A percentile compares a stretch with the other conserved stretches of the same genome.
These are phyloP conservation scores for Cairneyella variabilis DNA, from an alignment of 495 filamentous ascomycete genomes.

Conservation along the genomic window DNA sequence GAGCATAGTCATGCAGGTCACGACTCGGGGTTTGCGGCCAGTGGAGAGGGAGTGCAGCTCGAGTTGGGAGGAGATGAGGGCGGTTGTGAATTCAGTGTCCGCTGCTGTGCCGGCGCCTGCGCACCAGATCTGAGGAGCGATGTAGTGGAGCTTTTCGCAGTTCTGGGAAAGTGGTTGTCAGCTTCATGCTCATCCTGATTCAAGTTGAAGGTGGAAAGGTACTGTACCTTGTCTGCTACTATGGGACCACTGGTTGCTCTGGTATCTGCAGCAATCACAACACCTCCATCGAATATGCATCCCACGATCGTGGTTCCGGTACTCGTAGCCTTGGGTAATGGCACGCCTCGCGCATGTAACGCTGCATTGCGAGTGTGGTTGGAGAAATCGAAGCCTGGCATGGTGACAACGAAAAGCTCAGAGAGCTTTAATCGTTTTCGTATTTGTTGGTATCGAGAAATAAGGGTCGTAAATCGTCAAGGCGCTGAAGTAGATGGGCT, in stretches of 20 bases:
- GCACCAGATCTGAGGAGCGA: constrained; percentile 98
- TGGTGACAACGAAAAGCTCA: constrained; percentile 37
- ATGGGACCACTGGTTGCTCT: constrained; percentile 96
- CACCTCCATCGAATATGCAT: constrained; percentile 93
- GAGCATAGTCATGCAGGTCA: constrained; percentile 99
- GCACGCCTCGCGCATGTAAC: constrained; percentile 87
- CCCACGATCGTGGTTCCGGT: constrained; percentile 99
- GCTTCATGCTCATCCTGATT: neutral
- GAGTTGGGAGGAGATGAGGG: constrained; percentile 96
- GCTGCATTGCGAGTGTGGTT: constrained; percentile 98
- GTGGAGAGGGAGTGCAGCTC: constrained; percentile 95
- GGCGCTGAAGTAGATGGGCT: too few species aligned
- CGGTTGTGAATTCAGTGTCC: constrained; percentile 98
- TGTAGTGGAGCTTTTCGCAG: constrained; percentile 99
- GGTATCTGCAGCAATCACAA: constrained; percentile 97
- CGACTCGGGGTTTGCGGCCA: constrained; percentile 92
- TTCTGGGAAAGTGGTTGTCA: constrained; percentile 51
- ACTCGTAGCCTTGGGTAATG: constrained; percentile 94
- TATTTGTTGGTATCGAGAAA: too few species aligned
- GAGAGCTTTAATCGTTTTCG: neutral
- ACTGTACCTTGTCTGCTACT: constrained; percentile 94
- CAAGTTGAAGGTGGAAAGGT: constrained; percentile 11
- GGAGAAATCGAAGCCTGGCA: constrained; percentile 99
- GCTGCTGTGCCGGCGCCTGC: constrained; percentile 97
- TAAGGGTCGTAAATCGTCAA: too few species aligned